Conservation (phyloP, 2,329 filamentous ascomycete species). For the Fusarium anthophilum region DNA sequence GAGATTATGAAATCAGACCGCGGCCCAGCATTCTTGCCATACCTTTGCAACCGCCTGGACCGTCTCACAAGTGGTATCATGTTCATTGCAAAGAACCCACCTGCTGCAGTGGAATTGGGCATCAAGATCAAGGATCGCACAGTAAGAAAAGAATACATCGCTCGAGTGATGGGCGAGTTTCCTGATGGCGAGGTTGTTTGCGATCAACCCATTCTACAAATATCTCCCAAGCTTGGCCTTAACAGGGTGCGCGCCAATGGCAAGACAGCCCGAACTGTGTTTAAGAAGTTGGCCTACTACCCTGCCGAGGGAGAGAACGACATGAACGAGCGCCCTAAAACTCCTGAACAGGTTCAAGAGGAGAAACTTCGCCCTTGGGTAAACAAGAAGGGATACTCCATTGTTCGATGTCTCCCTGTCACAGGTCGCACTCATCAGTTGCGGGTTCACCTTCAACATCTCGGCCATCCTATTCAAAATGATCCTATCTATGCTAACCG, state of each 20-base stretch:
- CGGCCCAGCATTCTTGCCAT: constrained; percentile 62
- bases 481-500: constrained; percentile 98
- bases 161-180: constrained; percentile 89
- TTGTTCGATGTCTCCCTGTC: constrained; percentile 91
- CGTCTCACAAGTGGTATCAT: constrained; percentile 95
- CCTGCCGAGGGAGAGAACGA: constrained; percentile 53
- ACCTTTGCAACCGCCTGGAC: constrained; percentile 92
- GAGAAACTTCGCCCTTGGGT: constrained; percentile 52
- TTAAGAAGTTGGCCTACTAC: constrained; percentile 93
- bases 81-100: constrained; percentile 91
- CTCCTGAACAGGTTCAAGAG: constrained; percentile 34
- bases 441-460: constrained; percentile 91
- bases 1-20: constrained; percentile 90
- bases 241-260: constrained; percentile 95
- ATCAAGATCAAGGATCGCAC: constrained; percentile 80
- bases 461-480: constrained; percentile 95
- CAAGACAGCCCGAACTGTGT: constrained; percentile 89
- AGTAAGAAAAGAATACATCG: constrained; percentile 95
- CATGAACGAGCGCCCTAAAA: constrained; percentile 38
- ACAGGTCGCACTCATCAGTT: constrained; percentile 96
- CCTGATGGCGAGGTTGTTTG: constrained; percentile 92
- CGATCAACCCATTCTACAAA: constrained; percentile 91
- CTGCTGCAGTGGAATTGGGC: constrained; percentile 80
- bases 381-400: constrained; percentile 83
- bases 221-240: constrained; percentile 92